Conservation (phyloP, 2,329 filamentous ascomycete species). For the Calycina marina region DNA sequence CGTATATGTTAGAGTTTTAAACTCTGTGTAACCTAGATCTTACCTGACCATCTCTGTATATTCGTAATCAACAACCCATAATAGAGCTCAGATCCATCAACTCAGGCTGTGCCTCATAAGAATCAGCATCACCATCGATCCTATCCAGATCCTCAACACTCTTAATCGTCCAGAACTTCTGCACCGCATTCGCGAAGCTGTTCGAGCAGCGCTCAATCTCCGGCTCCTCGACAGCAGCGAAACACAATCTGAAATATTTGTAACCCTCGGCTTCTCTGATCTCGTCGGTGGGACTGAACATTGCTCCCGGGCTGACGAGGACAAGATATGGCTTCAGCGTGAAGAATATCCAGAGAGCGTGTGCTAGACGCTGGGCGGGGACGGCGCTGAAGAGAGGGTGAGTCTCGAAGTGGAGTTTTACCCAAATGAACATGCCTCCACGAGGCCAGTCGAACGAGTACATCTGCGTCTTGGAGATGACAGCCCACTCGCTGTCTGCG, state of each 20-base stretch:
- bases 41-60: not conserved
- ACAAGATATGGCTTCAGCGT: constrained; percentile 56
- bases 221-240: constrained; percentile 66
- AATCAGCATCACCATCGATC: not conserved
- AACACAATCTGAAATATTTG: constrained; percentile 66
- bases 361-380: constrained; percentile 39
- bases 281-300: constrained; percentile 56
- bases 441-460: constrained; percentile 68
- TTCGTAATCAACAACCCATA: not conserved
- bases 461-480: constrained; percentile 60
- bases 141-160: constrained; percentile 41
- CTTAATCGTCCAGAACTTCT: constrained; percentile 66
- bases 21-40: not conserved
- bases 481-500: constrained; percentile 56
- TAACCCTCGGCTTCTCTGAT: constrained; percentile 46
- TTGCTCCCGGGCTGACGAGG: constrained; percentile 53
- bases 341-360: constrained; percentile 56
- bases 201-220: constrained; percentile 47
- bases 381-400: constrained; percentile 54
- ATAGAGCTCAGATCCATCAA: not conserved
- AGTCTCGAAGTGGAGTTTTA: constrained; percentile 53
- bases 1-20: not conserved
- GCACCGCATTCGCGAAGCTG: constrained; percentile 53
- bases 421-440: constrained; percentile 88
- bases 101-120: not conserved